phyloP scores from a whole-genome alignment of 2,329 filamentous ascomycete genomes.

The Pyrenochaeta sp. region DNA sequence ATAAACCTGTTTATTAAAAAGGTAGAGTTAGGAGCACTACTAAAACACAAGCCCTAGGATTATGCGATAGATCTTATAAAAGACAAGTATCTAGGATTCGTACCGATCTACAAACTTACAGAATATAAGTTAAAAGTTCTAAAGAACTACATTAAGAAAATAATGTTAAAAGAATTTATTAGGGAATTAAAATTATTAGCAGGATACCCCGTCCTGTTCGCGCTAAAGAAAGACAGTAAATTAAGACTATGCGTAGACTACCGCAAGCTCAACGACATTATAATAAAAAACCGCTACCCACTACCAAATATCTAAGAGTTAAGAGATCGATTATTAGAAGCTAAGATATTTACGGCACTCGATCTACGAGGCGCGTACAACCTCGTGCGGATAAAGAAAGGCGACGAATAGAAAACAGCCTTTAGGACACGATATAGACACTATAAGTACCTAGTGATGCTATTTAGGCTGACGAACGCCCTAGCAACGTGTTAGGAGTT shows the following conservation, averaged over 20 bases:
- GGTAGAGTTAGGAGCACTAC: too few relatives aligned
- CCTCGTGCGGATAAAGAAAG: slow-evolving; percentile 9
- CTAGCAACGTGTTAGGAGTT: slow-evolving; percentile 8
- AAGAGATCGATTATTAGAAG: slow-evolving; percentile 6
- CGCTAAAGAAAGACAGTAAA: neutral
- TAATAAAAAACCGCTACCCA: slow-evolving; percentile 13
- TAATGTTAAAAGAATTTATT: neutral
- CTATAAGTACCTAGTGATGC: slow-evolving; percentile 13
- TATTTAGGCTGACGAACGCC: slow-evolving; percentile 6
- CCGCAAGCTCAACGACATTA: slow-evolving; percentile 4
- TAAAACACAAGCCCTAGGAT: too few relatives aligned
- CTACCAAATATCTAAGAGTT: slow-evolving; percentile 15
- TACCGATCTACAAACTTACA: too few relatives aligned
- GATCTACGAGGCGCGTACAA: slow-evolving; percentile 14
- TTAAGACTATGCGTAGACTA: neutral
- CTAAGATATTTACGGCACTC: slow-evolving; percentile 11
- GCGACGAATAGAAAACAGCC: slow-evolving; percentile 14
- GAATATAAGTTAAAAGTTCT: too few relatives aligned
- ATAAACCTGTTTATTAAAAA: too few relatives aligned
- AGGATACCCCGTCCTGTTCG: neutral
- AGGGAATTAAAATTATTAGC: neutral
- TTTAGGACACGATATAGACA: slow-evolving; percentile 9
- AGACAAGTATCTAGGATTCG: too few relatives aligned
- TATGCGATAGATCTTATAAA: too few relatives aligned
- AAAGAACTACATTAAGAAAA: neutral